Evolutionary conservation across 768 basidiomycete genomes (phyloP).

Genomic region (Suillus clintonianus): DNA sequence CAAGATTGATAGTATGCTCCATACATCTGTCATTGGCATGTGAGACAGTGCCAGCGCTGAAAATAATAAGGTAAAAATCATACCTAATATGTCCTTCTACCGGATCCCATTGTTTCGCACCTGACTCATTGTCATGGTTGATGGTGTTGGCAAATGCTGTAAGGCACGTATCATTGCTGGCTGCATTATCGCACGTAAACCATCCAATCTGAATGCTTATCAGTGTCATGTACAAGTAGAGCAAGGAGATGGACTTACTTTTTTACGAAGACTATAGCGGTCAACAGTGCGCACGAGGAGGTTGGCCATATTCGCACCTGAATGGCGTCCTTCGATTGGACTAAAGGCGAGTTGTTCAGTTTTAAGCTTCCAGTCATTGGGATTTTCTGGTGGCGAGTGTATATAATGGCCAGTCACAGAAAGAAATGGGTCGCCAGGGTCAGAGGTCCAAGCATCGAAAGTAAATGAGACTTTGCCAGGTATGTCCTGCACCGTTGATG

Average conservation of each 20-base stretch:
- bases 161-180: not conserved
- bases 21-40: too few relatives aligned
- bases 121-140: too few relatives aligned
- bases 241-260: not conserved
- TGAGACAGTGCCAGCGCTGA: too few relatives aligned
- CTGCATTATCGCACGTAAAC: not conserved
- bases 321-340: conserved; percentile 5
- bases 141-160: not conserved
- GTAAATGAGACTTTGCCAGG: conserved; percentile 8
- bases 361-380: conserved; percentile 9
- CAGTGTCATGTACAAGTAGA: too few relatives aligned
- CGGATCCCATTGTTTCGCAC: conserved; percentile 12
- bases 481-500: not conserved
- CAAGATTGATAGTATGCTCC: conserved; percentile 34
- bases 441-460: conserved; percentile 18
- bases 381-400: not conserved
- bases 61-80: too few relatives aligned
- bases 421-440: conserved; percentile 15
- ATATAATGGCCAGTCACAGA: conserved; percentile 22
- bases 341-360: conserved; percentile 7
- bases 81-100: not conserved
- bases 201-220: not conserved
- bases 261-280: conserved; percentile 7
- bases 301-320: conserved; percentile 20
- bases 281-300: conserved; percentile 14